Conservation (phyloP, 441 rosid species). For the Croton laevigatus region DNA sequence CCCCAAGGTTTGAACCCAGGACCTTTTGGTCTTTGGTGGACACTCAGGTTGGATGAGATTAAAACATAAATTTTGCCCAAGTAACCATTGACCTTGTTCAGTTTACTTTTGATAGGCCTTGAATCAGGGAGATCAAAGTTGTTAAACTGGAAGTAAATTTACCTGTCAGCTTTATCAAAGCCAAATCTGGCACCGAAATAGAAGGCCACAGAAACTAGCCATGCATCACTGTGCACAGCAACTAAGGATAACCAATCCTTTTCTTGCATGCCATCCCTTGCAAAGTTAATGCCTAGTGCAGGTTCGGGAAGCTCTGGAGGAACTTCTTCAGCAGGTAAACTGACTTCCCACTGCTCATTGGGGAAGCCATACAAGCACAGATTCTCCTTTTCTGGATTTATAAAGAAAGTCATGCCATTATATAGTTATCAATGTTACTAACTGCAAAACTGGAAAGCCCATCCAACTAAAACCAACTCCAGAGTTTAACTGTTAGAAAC, state of each 20-base stretch:
- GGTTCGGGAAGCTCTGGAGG: conserved; percentile 70
- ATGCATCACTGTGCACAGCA: conserved; percentile 63
- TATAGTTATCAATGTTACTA: not conserved
- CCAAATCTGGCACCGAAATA: conserved; percentile 64
- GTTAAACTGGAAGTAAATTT: not conserved
- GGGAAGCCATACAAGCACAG: conserved; percentile 63
- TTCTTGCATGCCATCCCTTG: conserved; percentile 71
- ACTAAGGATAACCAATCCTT: conserved; percentile 62
- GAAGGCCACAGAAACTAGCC: conserved; percentile 68
- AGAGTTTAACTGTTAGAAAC: not conserved
- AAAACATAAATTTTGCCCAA: not conserved
- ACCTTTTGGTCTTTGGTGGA: too few species aligned
- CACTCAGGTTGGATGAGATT: too few species aligned
- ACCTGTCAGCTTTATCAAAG: conserved; percentile 54
- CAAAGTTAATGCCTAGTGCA: conserved; percentile 66
- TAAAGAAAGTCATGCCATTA: not conserved
- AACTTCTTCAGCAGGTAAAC: conserved; percentile 77
- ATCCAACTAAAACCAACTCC: not conserved
- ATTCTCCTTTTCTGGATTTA: conserved; percentile 52
- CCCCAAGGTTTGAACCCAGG: too few species aligned
- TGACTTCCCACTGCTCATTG: conserved; percentile 64
- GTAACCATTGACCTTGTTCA: not conserved
- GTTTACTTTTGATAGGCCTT: not conserved
- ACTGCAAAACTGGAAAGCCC: not conserved
- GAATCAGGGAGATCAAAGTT: not conserved